Percentiles rank a stretch among this genome's conserved stretches.
These are phyloP conservation scores for Cystobasidium ongulense DNA, from an alignment of 768 basidiomycete species.

Conservation along the genomic window DNA sequence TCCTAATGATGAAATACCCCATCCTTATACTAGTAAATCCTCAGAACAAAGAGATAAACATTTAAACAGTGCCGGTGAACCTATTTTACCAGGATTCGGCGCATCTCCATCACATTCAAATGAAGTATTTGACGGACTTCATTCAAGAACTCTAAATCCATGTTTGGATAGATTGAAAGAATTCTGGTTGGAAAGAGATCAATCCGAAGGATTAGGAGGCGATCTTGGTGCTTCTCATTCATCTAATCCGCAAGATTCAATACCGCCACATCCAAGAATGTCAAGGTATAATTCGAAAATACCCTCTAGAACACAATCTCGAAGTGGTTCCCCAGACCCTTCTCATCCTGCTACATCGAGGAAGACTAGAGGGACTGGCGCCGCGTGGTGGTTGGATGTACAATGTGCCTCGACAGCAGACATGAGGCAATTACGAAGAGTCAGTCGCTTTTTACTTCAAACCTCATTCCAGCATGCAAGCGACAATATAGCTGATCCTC, in stretches of 20 bases:
- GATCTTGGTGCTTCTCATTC: conserved; percentile 34
- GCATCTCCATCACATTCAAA: background rate
- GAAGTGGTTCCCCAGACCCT: background rate
- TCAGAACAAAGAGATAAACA: conserved; percentile 13
- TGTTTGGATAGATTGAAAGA: conserved; percentile 35
- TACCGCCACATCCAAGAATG: background rate
- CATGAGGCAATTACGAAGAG: conserved; percentile 75
- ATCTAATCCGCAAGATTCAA: background rate
- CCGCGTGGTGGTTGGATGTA: conserved; percentile 85
- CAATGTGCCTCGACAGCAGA: conserved; percentile 80
- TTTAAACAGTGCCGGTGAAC: background rate
- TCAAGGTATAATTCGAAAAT: background rate
- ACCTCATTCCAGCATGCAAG: too few species aligned
- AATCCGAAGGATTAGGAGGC: conserved; percentile 34
- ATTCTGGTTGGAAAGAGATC: conserved; percentile 39
- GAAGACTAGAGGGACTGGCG: conserved; percentile 28
- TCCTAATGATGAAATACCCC: background rate
- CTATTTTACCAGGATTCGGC: background rate
- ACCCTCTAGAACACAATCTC: background rate
- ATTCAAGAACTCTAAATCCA: conserved; percentile 33
- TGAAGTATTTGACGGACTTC: conserved; percentile 35
- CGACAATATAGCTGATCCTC: background rate
- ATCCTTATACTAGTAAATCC: conserved; percentile 16
- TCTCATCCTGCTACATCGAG: conserved; percentile 19
- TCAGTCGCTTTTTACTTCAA: too few species aligned